phyloP scores from a whole-genome alignment of 164 flowering plant species.

The Taxillus chinensis region DNA sequence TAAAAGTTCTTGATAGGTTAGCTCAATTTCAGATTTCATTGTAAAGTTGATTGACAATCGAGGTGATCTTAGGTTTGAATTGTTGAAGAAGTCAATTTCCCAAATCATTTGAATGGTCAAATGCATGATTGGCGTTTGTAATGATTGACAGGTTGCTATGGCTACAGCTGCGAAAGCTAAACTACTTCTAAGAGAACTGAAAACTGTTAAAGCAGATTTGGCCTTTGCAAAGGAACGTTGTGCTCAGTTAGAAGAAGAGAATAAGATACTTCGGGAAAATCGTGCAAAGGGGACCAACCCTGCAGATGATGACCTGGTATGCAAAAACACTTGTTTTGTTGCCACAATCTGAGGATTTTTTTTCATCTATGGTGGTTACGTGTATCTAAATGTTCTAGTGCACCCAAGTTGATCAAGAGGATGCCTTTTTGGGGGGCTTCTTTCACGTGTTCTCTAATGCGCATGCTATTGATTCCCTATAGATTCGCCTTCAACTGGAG shows the following conservation, averaged over 20 bases:
- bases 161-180: constrained; percentile 98
- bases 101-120: constrained; percentile 10
- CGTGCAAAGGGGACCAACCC: constrained; percentile 63
- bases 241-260: constrained; percentile 94
- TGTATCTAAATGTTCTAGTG: neutral
- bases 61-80: neutral
- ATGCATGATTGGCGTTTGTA: constrained; percentile 19
- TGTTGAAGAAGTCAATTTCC: neutral
- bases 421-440: neutral
- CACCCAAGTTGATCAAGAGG: neutral
- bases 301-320: constrained; percentile 93
- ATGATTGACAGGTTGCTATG: constrained; percentile 76
- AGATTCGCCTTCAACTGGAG: constrained; percentile 95
- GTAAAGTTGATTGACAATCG: neutral
- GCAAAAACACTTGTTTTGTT: neutral
- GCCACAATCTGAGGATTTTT: too few species aligned
- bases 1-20: too few species aligned
- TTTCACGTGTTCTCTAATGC: neutral
- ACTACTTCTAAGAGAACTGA: constrained; percentile 81
- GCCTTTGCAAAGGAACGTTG: constrained; percentile 88
- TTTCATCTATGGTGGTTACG: too few species aligned
- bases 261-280: constrained; percentile 61
- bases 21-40: neutral
- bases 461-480: neutral
- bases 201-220: constrained; percentile 86